Conservation (phyloP, 2,329 filamentous ascomycete genomes). For the Thermomyces lanuginosus region DNA sequence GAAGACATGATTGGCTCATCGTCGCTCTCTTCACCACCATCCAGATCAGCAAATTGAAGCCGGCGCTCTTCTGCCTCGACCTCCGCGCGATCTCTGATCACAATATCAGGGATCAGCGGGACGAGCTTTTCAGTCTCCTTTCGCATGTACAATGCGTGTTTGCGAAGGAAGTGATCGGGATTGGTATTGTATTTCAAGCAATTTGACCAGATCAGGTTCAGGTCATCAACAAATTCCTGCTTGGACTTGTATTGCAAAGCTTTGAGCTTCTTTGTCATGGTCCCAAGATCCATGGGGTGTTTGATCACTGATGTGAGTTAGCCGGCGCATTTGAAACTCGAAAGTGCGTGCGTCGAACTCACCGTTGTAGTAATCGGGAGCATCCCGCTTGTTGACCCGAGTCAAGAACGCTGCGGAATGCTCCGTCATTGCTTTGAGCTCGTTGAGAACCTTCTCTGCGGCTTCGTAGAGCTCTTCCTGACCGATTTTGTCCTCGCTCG, state of each 20-base stretch:
- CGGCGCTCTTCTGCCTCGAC: constrained; percentile 74
- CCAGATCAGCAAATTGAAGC: constrained; percentile 67
- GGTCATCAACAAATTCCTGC: constrained; percentile 80
- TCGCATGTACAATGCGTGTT: constrained; percentile 90
- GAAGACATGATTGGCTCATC: constrained; percentile 98
- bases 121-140: constrained; percentile 96
- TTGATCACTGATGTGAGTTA: constrained; percentile 56
- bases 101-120: constrained; percentile 82
- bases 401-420: constrained; percentile 93
- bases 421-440: constrained; percentile 92
- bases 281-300: constrained; percentile 91
- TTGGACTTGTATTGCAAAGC: constrained; percentile 68
- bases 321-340: constrained; percentile 2
- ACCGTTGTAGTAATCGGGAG: constrained; percentile 86
- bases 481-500: constrained; percentile 89
- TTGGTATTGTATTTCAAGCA: constrained; percentile 92
- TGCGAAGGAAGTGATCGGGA: constrained; percentile 67
- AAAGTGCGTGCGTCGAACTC: constrained; percentile 28
- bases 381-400: constrained; percentile 90
- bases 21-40: constrained; percentile 78
- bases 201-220: constrained; percentile 94
- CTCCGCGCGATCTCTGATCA: constrained; percentile 78
- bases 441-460: constrained; percentile 87
- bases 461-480: constrained; percentile 97
- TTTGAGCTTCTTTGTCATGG: constrained; percentile 96